A percentile compares a stretch with the other conserved stretches of the same genome.
Evolutionary conservation across 129 eudicot species (phyloP).

Genomic region (Sambucus nigra): DNA sequence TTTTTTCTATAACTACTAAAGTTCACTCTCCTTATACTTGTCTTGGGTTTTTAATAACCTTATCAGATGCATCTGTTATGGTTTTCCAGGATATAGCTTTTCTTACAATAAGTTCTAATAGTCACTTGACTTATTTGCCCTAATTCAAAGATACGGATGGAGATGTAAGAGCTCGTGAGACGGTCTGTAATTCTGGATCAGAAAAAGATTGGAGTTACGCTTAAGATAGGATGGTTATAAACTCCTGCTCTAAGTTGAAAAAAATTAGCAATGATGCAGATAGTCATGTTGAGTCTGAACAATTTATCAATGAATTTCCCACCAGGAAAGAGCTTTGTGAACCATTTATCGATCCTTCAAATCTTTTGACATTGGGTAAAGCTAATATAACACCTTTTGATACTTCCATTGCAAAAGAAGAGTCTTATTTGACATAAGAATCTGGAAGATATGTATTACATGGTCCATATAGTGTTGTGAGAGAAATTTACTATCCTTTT

Average conservation of each 20-base stretch:
- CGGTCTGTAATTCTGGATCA: conserved; percentile 35
- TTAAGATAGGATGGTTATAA: conserved; percentile 27
- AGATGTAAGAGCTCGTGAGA: conserved; percentile 42
- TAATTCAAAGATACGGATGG: conserved; percentile 29
- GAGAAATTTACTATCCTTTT: conserved; percentile 21
- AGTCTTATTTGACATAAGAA: conserved; percentile 8
- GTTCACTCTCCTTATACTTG: conserved; percentile 7
- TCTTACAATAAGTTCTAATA: conserved; percentile 23
- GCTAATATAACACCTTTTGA: conserved; percentile 17
- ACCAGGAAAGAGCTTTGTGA: conserved; percentile 20
- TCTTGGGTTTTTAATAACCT: conserved; percentile 1
- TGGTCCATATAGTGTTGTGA: conserved; percentile 9
- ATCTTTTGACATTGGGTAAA: conserved; percentile 12
- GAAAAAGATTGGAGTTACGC: conserved; percentile 40
- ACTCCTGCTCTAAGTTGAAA: conserved; percentile 40
- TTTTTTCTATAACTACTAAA: background rate
- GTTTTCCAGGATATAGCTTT: conserved; percentile 40
- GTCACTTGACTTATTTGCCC: conserved; percentile 16
- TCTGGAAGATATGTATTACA: conserved; percentile 4
- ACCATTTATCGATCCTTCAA: conserved; percentile 36
- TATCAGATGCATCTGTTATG: conserved; percentile 5
- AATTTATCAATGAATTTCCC: conserved; percentile 18
- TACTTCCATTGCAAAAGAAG: conserved; percentile 19
- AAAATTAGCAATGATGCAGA: conserved; percentile 35
- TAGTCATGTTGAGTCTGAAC: conserved; percentile 20